Percentiles rank a stretch among this genome's conserved stretches.
These are phyloP conservation scores for Corymbia maculata DNA, from an alignment of 345 rosid species.

Conservation along the genomic window DNA sequence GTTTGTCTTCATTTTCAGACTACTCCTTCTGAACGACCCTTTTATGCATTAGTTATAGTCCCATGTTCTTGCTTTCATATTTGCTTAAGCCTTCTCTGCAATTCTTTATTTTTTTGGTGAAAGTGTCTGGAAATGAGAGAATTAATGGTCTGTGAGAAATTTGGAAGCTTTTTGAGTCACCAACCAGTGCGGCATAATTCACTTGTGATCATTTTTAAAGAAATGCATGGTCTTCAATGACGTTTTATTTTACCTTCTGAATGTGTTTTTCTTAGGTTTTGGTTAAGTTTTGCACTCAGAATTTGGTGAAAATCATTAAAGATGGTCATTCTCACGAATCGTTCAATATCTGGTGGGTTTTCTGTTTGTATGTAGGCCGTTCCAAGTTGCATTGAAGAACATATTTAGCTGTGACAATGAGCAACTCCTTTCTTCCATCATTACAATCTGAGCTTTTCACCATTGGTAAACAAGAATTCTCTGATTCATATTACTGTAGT, in stretches of 20 bases:
- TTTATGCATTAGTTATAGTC: background rate
- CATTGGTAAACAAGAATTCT: slow-evolving; percentile 9
- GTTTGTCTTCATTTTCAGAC: background rate
- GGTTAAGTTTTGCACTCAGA: background rate
- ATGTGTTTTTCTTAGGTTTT: background rate
- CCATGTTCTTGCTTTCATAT: background rate
- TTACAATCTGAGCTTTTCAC: slow-evolving; percentile 16
- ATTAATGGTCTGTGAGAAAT: background rate
- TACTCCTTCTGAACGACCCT: background rate
- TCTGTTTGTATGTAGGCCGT: background rate
- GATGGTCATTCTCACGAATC: background rate
- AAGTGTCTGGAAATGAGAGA: background rate
- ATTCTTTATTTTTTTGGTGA: background rate
- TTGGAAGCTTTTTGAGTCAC: background rate
- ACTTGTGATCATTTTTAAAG: background rate
- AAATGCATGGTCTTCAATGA: background rate
- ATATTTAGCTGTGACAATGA: slow-evolving; percentile 10
- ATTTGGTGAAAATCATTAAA: background rate
- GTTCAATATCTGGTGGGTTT: background rate
- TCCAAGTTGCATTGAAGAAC: background rate
- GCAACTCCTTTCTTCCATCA: slow-evolving; percentile 22
- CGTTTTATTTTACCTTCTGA: background rate
- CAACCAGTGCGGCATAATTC: background rate
- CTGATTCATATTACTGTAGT: background rate
- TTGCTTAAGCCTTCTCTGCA: background rate